A percentile compares a stretch with the other conserved stretches of the same genome.
These are phyloP conservation scores for Hericium rajendrae DNA, from an alignment of 768 basidiomycete species.

Conservation along the genomic window DNA sequence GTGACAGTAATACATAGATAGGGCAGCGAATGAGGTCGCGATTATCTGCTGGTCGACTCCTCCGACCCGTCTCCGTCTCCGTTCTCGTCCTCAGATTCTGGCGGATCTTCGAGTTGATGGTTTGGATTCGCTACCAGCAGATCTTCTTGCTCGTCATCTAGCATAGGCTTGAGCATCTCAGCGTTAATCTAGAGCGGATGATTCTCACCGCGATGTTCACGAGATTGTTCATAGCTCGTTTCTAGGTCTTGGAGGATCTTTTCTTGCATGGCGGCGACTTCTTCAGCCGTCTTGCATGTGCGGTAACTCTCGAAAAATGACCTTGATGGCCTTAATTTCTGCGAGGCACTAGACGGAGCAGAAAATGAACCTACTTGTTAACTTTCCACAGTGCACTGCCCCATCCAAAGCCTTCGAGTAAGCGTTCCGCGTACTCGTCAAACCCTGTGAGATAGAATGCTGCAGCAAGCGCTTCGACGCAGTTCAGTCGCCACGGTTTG, in stretches of 20 bases:
- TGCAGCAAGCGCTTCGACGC: constrained; percentile 90
- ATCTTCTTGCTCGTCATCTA: background rate
- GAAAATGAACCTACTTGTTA: constrained; percentile 47
- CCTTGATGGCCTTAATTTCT: constrained; percentile 8
- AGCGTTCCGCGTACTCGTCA: constrained; percentile 63
- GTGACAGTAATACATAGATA: too few species aligned
- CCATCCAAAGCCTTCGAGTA: constrained; percentile 85
- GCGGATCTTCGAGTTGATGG: background rate
- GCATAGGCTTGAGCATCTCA: background rate
- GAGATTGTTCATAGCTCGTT: constrained; percentile 45
- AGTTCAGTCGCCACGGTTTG: constrained; percentile 92
- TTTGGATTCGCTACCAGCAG: background rate
- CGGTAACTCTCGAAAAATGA: constrained; percentile 58
- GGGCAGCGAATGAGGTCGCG: too few species aligned
- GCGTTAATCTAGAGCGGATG: background rate
- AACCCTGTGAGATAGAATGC: constrained; percentile 93
- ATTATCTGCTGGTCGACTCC: too few species aligned
- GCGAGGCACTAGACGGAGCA: background rate
- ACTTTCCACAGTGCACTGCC: constrained; percentile 80
- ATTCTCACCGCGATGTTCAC: constrained; percentile 39
- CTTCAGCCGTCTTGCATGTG: constrained; percentile 53
- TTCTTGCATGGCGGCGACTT: constrained; percentile 53
- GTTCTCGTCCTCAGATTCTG: too few species aligned
- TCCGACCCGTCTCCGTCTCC: too few species aligned
- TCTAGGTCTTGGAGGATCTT: constrained; percentile 63